Evolutionary conservation across 139 green algal genomes (phyloP).

Genomic region (Coelastrella sp.): DNA sequence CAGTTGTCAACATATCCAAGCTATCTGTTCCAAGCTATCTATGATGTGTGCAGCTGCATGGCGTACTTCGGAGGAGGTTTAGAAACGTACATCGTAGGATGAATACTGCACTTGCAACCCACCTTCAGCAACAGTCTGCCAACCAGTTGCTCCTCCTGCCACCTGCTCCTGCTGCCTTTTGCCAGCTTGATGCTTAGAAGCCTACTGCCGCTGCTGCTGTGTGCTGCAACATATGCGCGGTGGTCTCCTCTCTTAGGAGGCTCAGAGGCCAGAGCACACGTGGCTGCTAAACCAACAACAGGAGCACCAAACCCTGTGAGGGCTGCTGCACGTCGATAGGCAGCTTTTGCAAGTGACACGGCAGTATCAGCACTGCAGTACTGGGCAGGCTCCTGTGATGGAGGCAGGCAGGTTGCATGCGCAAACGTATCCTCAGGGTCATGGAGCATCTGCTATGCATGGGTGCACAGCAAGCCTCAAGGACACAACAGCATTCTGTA

Average conservation of each 20-base stretch:
- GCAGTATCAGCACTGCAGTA: constrained; percentile 70
- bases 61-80: too few relatives aligned
- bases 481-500: too few relatives aligned
- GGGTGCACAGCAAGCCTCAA: neutral
- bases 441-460: neutral
- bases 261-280: constrained; percentile 80
- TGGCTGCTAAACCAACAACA: constrained; percentile 77
- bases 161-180: neutral
- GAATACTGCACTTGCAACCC: too few relatives aligned
- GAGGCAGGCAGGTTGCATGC: neutral
- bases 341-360: constrained; percentile 68
- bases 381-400: constrained; percentile 52
- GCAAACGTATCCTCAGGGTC: neutral
- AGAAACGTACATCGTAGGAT: too few relatives aligned
- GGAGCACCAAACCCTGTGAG: constrained; percentile 67
- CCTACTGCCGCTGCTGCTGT: constrained; percentile 47
- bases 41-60: too few relatives aligned
- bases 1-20: too few relatives aligned
- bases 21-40: too few relatives aligned
- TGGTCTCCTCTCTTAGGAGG: constrained; percentile 78
- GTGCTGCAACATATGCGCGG: constrained; percentile 66
- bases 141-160: neutral
- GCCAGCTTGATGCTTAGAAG: neutral
- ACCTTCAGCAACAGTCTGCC: neutral
- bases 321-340: constrained; percentile 71